phyloP scores from a whole-genome alignment of 140 eudicot species.

The Flaveria floridana region DNA sequence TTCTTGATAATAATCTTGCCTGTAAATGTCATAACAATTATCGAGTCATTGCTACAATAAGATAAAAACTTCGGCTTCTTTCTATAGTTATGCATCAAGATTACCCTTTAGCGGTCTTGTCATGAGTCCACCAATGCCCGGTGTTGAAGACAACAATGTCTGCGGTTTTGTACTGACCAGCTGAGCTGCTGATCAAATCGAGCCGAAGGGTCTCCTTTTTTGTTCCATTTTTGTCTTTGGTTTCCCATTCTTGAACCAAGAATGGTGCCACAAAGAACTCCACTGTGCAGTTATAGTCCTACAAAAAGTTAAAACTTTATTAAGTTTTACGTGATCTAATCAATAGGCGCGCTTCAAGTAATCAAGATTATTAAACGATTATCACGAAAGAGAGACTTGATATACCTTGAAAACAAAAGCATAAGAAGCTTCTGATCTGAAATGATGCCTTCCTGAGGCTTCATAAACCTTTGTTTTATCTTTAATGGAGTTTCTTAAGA shows the following conservation, averaged over 20 bases:
- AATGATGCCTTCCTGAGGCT: slow-evolving; percentile 62
- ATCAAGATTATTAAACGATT: not conserved
- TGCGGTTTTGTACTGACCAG: slow-evolving; percentile 51
- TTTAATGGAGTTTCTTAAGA: slow-evolving; percentile 67
- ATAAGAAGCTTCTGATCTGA: slow-evolving; percentile 73
- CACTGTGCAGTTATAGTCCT: slow-evolving; percentile 58
- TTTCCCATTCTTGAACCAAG: slow-evolving; percentile 69
- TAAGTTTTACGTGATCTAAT: not conserved
- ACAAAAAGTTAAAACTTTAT: not conserved
- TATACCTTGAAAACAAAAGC: slow-evolving; percentile 71
- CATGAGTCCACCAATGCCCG: slow-evolving; percentile 98
- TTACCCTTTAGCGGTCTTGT: slow-evolving; percentile 81
- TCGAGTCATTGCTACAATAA: not conserved
- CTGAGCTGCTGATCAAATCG: slow-evolving; percentile 47
- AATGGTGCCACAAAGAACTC: slow-evolving; percentile 66
- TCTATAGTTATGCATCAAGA: not conserved
- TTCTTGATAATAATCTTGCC: slow-evolving; percentile 83
- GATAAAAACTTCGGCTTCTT: not conserved
- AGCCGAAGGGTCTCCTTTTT: slow-evolving; percentile 73
- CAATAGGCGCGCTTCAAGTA: not conserved
- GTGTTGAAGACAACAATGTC: slow-evolving; percentile 72
- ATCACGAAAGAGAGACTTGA: slow-evolving; percentile 6
- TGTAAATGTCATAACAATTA: slow-evolving; percentile 34
- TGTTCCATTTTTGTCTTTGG: slow-evolving; percentile 43
- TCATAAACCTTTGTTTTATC: slow-evolving; percentile 73